Base-by-base conservation (phyloP, 2,329 filamentous ascomycete species). In the Arachnomyces sp. region DNA sequence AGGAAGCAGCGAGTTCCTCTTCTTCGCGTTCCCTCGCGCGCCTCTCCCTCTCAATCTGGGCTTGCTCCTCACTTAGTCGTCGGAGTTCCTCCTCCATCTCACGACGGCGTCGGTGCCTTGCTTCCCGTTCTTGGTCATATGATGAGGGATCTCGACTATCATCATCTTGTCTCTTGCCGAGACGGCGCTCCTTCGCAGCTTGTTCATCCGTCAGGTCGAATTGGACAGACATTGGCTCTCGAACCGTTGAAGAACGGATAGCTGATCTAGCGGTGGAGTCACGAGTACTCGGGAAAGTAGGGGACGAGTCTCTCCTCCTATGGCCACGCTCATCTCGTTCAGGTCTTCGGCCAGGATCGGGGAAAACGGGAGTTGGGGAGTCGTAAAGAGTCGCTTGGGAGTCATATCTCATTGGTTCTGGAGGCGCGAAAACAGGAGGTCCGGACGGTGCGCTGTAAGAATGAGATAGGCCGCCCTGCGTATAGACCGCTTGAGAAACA, bases 401-500 rank as follows among this genome's bases (percentile, higher is more conserved):
- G 20, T 25, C 20, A 25, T 25, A 25, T 25, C 20, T 25, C 13
- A 39, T 45, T 6, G 42, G 25, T 40, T 20, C 5, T 48, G 44
- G 48, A 50, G 32, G 46, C 49, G 66, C 57, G 42, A 67, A 68
- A 12, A 64, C 56, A 1, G 66, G 58, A 32, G 64, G 61, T 2
- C 63, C 63, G 16, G 51, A 58, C 7, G 67, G 65, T 15, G 63
- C 61, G 31, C 50, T 55, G 45, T 71, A 69, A 4, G 58, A 54
- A 31, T 63, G 56, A 18, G 63, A 60, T 12, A 60, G 50, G 8
- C 60, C 55, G 9, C 59, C 56, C 44, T 70, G 66, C 3, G 63
- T 63, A 14, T 86, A 84, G 1, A 89, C 72, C 13, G 76, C 75
- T 45, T 76, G 74, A 29, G 81, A 80, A 2, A 93, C 78, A 0